Evolutionary conservation across 1,284 basidiomycete genomes (phyloP).

Genomic region (Cryptococcus sp.): DNA sequence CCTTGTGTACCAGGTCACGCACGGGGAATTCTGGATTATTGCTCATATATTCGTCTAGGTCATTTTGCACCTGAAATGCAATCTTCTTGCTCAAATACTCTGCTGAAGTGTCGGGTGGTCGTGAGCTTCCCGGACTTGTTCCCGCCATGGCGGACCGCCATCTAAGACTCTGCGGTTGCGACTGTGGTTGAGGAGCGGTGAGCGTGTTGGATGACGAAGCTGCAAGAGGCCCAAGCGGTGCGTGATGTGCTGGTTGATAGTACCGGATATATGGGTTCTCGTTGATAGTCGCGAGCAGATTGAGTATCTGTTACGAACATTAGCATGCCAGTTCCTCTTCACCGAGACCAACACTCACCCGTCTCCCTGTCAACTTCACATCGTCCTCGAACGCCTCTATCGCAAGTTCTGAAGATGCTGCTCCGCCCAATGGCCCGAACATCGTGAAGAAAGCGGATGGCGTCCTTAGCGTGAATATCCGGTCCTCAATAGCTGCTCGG

Average conservation of each 20-base stretch:
- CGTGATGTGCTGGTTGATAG: conserved; percentile 80
- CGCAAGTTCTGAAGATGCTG: conserved; percentile 64
- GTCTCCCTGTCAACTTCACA: conserved; percentile 62
- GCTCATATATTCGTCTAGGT: conserved; percentile 82
- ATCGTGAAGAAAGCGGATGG: conserved; percentile 81
- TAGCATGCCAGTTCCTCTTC: conserved; percentile 24
- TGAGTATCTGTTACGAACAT: conserved; percentile 66
- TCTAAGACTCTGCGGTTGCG: conserved; percentile 52
- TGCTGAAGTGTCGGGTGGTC: conserved; percentile 48
- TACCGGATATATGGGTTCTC: conserved; percentile 95
- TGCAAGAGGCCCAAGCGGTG: conserved; percentile 80
- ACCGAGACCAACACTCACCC: conserved; percentile 42
- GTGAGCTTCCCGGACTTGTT: conserved; percentile 23
- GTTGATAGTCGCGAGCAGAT: conserved; percentile 85
- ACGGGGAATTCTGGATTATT: conserved; percentile 84
- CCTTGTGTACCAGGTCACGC: conserved; percentile 27
- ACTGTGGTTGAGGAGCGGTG: conserved; percentile 15
- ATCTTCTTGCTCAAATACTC: conserved; percentile 72
- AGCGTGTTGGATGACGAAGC: conserved; percentile 52
- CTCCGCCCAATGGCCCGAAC: conserved; percentile 76
- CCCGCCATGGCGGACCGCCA: conserved; percentile 51
- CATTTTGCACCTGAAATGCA: conserved; percentile 76
- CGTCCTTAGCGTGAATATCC: conserved; percentile 73
- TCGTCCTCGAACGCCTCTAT: conserved; percentile 74
- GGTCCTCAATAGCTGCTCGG: conserved; percentile 71